A percentile compares a stretch with the other conserved stretches of the same genome.
Evolutionary conservation across 1,139 yeast species (phyloP).

Genomic region (Magnusiomyces suaveolens): DNA sequence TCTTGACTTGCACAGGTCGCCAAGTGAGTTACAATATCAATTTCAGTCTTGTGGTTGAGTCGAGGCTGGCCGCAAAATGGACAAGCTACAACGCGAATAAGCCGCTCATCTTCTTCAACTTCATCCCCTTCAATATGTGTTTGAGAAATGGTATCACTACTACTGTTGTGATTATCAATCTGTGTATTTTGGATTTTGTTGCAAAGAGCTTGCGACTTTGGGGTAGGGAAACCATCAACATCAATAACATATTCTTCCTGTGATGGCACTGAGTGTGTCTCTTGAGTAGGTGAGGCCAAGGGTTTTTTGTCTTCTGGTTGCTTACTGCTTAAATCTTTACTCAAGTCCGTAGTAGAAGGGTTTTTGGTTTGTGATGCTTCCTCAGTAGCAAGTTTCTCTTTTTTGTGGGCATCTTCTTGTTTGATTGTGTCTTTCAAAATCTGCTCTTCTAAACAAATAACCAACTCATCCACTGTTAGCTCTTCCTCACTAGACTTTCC

Average conservation of each 20-base stretch:
- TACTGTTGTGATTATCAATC: background rate
- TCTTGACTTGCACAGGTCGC: slow-evolving; percentile 78
- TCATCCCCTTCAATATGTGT: slow-evolving; percentile 1
- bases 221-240: slow-evolving; percentile 2
- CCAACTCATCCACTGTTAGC: slow-evolving; percentile 47
- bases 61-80: slow-evolving; percentile 67
- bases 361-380: background rate
- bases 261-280: background rate
- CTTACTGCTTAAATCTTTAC: no score
- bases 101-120: slow-evolving; percentile 28
- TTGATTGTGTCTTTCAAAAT: slow-evolving; percentile 25
- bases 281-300: no score
- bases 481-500: slow-evolving; percentile 44
- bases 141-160: background rate
- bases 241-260: background rate
- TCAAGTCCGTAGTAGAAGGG: no score
- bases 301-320: no score
- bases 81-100: slow-evolving; percentile 56
- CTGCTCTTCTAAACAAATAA: slow-evolving; percentile 43
- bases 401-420: background rate
- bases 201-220: background rate
- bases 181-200: background rate
- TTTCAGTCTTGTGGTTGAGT: slow-evolving; percentile 45
- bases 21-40: slow-evolving; percentile 73
- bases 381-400: background rate